These are phyloP conservation scores for Amphirosellinia nigrospora DNA, from an alignment of 495 filamentous ascomycete genomes.

Conservation along the genomic window DNA sequence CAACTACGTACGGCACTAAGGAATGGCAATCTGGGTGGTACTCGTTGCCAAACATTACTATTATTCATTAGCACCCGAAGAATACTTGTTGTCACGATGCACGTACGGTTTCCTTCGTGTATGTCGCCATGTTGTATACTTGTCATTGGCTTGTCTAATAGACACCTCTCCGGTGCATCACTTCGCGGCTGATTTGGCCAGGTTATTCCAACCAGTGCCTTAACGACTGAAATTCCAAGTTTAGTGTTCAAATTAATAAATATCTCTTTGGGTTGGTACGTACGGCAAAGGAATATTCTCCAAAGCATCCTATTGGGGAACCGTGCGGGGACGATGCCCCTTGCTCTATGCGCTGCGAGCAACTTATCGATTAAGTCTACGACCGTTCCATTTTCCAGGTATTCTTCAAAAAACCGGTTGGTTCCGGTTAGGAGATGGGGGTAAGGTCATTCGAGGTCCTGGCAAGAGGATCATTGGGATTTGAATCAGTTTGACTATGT, in stretches of 20 bases:
- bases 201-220: neutral
- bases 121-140: slow-evolving; percentile 1
- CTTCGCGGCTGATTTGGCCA: neutral
- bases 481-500: neutral
- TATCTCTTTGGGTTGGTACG: neutral
- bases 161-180: neutral
- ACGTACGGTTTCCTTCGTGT: neutral
- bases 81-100: neutral
- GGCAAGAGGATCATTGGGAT: neutral
- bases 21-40: neutral
- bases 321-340: neutral
- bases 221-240: neutral
- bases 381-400: neutral
- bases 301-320: neutral
- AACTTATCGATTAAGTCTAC: neutral
- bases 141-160: neutral
- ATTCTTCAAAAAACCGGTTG: neutral
- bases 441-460: neutral
- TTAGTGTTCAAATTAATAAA: neutral
- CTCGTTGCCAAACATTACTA: neutral
- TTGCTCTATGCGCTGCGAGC: neutral
- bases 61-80: neutral
- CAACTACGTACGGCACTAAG: no score
- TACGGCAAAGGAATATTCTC: neutral
- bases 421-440: neutral